Conservation (phyloP, 352 stramenopile genomes). For the Stephanocyclus meneghinianus region DNA sequence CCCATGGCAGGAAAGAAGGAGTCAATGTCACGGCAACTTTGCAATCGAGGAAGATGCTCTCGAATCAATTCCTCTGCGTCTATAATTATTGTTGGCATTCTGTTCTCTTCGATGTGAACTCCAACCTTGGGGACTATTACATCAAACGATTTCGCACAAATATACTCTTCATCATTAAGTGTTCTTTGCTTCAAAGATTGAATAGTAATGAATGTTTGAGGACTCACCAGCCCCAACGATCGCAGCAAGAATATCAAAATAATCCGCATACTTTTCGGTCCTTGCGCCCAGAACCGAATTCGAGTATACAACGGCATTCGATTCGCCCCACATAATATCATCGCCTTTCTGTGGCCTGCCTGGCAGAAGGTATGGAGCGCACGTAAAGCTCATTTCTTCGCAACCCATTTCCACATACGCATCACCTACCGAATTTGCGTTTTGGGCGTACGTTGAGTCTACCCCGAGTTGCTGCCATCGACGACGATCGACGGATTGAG, state of each 20-base stretch:
- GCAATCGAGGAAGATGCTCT: slow-evolving; percentile 23
- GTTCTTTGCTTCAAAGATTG: not conserved
- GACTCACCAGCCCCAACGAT: slow-evolving; percentile 51
- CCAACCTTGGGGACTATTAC: slow-evolving; percentile 56
- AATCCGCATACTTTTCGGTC: slow-evolving; percentile 82
- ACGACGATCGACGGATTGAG: slow-evolving; percentile 69
- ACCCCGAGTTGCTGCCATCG: slow-evolving; percentile 64
- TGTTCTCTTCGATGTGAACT: slow-evolving; percentile 60
- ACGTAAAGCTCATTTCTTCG: slow-evolving; percentile 68
- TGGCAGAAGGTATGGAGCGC: slow-evolving; percentile 75
- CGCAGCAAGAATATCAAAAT: slow-evolving; percentile 79
- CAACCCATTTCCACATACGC: slow-evolving; percentile 72
- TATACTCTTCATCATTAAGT: not conserved
- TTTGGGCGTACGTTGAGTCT: slow-evolving; percentile 31
- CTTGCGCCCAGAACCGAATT: slow-evolving; percentile 74
- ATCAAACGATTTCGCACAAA: not conserved
- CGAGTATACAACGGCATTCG: slow-evolving; percentile 80
- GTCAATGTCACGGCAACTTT: slow-evolving; percentile 32
- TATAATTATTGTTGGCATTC: slow-evolving; percentile 61
- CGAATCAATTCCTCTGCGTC: slow-evolving; percentile 51
- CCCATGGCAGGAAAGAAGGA: slow-evolving; percentile 73
- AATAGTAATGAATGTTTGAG: not conserved
- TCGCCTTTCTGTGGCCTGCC: slow-evolving; percentile 35
- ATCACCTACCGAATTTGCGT: slow-evolving; percentile 65
- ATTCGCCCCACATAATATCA: slow-evolving; percentile 76